These are phyloP conservation scores for Lathyrus sativus DNA, from an alignment of 306 rosid species.

Conservation along the genomic window DNA sequence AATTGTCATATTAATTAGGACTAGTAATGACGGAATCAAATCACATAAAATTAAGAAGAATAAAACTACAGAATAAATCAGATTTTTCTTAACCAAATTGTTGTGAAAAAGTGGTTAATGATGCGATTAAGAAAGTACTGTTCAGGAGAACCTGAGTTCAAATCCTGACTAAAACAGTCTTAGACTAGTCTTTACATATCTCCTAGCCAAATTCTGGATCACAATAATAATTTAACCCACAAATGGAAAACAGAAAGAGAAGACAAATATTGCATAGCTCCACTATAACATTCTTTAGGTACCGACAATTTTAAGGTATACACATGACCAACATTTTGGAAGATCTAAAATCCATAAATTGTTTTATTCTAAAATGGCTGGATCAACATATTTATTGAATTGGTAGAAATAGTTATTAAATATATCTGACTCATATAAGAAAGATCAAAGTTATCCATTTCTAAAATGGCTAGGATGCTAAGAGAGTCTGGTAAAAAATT, in stretches of 20 bases:
- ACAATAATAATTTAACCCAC: background rate
- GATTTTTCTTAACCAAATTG: background rate
- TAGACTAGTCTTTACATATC: too few species aligned
- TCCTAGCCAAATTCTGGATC: too few species aligned
- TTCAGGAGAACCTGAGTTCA: too few species aligned
- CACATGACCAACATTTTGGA: constrained; percentile 6
- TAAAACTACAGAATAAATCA: background rate
- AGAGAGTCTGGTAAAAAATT: background rate
- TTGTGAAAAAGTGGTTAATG: too few species aligned
- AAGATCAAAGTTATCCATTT: background rate
- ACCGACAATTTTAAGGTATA: background rate
- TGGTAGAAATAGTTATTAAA: background rate
- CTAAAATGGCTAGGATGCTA: constrained; percentile 3
- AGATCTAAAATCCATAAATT: background rate
- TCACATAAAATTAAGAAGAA: background rate
- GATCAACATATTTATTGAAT: background rate
- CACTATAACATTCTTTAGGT: background rate
- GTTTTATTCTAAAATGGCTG: background rate
- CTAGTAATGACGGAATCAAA: background rate
- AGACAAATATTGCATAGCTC: constrained; percentile 1
- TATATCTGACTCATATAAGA: background rate
- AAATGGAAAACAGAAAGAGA: background rate
- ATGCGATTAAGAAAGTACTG: too few species aligned
- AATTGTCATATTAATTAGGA: background rate
- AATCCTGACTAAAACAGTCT: too few species aligned